A percentile compares a stretch with the other conserved stretches of the same genome.
These are phyloP conservation scores for Bruguiera parviflora DNA, from an alignment of 345 rosid species.

Conservation along the genomic window DNA sequence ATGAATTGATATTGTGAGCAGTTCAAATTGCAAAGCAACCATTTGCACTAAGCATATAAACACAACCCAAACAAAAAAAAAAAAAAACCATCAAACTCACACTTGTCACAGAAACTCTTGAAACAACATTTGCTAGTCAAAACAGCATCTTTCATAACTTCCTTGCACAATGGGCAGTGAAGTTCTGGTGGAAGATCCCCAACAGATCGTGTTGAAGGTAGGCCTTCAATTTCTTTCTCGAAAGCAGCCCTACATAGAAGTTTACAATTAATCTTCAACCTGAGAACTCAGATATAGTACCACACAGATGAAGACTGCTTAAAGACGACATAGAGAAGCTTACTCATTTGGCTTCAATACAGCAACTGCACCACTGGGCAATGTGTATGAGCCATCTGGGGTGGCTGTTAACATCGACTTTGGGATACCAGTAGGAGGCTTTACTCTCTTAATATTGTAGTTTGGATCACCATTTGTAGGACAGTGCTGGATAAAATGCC, in stretches of 20 bases:
- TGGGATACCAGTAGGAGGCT: conserved; percentile 97
- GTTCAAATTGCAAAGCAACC: no score
- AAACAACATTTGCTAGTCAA: conserved; percentile 95
- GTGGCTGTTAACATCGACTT: conserved; percentile 95
- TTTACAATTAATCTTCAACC: conserved; percentile 3
- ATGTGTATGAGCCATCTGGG: conserved; percentile 90
- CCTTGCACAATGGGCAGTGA: conserved; percentile 88
- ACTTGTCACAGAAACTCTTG: conserved; percentile 78
- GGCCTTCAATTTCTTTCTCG: conserved; percentile 88
- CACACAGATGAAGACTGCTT: neutral
- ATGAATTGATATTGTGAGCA: no score
- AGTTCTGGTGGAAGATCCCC: conserved; percentile 98
- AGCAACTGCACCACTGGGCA: conserved; percentile 97
- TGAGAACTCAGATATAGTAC: neutral
- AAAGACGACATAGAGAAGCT: conserved; percentile 17
- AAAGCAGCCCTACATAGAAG: conserved; percentile 79
- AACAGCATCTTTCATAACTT: conserved; percentile 83
- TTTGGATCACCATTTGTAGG: conserved; percentile 97
- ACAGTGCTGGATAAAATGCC: conserved; percentile 98
- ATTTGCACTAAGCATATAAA: neutral
- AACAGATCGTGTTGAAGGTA: conserved; percentile 87
- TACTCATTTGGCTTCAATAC: conserved; percentile 96
- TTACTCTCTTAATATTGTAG: conserved; percentile 84
- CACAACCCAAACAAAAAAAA: conserved; percentile 19
- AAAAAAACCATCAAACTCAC: conserved; percentile 21